A percentile compares a stretch with the other conserved stretches of the same genome.
Conservation (phyloP, 208 protist genomes). For the Phytomonas sp. region DNA sequence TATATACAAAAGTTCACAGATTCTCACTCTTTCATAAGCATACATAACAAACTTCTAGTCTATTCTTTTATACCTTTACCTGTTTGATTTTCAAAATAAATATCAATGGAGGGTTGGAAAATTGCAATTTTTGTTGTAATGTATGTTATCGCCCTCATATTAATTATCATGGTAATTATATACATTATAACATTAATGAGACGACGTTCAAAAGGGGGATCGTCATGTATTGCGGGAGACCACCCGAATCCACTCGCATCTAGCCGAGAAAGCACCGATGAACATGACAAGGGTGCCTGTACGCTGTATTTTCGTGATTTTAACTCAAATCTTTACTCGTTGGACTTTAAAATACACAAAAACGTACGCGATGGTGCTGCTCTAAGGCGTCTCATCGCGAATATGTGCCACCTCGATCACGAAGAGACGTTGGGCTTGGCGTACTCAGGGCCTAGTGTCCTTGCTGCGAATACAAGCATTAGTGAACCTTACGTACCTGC, state of each 20-base stretch:
- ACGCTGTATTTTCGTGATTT: slow-evolving; percentile 53
- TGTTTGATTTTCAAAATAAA: not conserved
- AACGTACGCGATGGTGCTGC: slow-evolving; percentile 15
- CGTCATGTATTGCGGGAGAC: not conserved
- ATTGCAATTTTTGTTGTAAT: slow-evolving; percentile 50
- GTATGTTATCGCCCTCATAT: slow-evolving; percentile 35
- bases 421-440: slow-evolving; percentile 19
- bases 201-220: not conserved
- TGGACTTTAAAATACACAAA: slow-evolving; percentile 30
- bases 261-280: not conserved
- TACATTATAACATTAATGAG: not conserved
- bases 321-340: slow-evolving; percentile 15
- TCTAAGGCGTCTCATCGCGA: slow-evolving; percentile 18
- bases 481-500: slow-evolving; percentile 23
- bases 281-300: not conserved
- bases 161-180: slow-evolving; percentile 19
- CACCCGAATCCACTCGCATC: not conserved
- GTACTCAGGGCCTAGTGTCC: slow-evolving; percentile 19
- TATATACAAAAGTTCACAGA: not conserved
- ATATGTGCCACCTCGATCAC: slow-evolving; percentile 16
- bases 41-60: slow-evolving; percentile 9
- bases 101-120: slow-evolving; percentile 39
- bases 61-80: slow-evolving; percentile 1
- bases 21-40: not conserved
- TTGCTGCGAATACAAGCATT: not conserved